A percentile compares a stretch with the other conserved stretches of the same genome.
Evolutionary conservation across 2,329 filamentous ascomycete species (phyloP).

Genomic region (Lasiodiplodia sp.): DNA sequence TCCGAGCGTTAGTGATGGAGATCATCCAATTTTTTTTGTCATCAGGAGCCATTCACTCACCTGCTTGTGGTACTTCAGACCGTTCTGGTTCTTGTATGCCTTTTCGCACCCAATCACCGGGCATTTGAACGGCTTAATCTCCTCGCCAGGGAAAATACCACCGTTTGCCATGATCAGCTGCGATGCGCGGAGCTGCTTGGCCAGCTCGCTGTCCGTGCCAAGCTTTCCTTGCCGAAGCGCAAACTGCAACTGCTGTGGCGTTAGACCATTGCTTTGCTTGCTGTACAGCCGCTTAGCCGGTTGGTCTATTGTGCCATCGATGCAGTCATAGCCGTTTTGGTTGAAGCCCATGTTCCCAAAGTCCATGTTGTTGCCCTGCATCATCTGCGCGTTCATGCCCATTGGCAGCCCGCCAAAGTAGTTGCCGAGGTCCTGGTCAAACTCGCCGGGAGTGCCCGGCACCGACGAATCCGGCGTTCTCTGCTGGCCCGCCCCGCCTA

Average conservation of each 20-base stretch:
- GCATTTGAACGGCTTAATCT: slow-evolving; percentile 97
- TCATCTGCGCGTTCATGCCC: slow-evolving; percentile 44
- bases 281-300: slow-evolving; percentile 94
- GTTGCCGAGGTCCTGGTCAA: slow-evolving; percentile 72
- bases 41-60: slow-evolving; percentile 51
- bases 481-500: slow-evolving; percentile 69
- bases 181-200: slow-evolving; percentile 68
- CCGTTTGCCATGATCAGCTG: slow-evolving; percentile 60
- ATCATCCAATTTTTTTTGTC: slow-evolving; percentile 28
- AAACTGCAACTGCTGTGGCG: slow-evolving; percentile 73
- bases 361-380: slow-evolving; percentile 42
- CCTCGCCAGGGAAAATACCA: slow-evolving; percentile 66
- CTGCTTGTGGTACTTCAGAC: slow-evolving; percentile 86
- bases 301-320: slow-evolving; percentile 75
- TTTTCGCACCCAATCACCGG: slow-evolving; percentile 99
- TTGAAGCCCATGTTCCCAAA: slow-evolving; percentile 41
- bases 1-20: slow-evolving; percentile 23
- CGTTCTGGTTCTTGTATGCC: slow-evolving; percentile 99
- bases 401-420: slow-evolving; percentile 47
- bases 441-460: slow-evolving; percentile 73
- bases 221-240: slow-evolving; percentile 80
- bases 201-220: slow-evolving; percentile 77
- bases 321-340: slow-evolving; percentile 49
- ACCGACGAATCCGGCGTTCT: slow-evolving; percentile 71
- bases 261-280: slow-evolving; percentile 75